Evolutionary conservation across 75 land plant genomes (phyloP), one percentile per base, ranked within the genome.

Genomic region (Chamaecyparis obtusa): DNA sequence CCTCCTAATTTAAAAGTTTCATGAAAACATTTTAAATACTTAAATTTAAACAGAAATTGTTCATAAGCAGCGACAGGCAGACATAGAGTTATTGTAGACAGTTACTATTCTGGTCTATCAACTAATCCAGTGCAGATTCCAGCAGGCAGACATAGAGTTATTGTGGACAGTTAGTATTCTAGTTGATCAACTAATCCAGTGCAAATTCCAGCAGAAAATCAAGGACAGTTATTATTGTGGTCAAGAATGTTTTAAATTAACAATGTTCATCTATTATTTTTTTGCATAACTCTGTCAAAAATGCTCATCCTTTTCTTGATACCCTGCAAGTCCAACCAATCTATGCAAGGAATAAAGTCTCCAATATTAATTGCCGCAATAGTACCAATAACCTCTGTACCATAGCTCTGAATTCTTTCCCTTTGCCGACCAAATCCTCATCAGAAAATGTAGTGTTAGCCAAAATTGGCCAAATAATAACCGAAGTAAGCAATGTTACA

Each of bases 321-420:
- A 7, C 90, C 89, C 60, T 93, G 89, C 21, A 87, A 90, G 86
- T 91, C 94, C n/a, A 90, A 9, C 90, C 91, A 89, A 4, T 85
- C 54, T 41, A 93, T 80, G 85, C 85, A 90, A 5, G 94, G 95
- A 33, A 94, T 32, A 43, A 91, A 93, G 84, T 94, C 95, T 2
- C 89, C 93, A 27, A 91, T 80, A 74, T 92, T 93, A 84, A 94
- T 90, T 27, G 93, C 91, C 1, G 93, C 95, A 24, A 37, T 79
- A 1, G 89, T 21, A 2, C 77, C 48, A 72, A 71, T 30, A 30
- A 60, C 87, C 76, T 91, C 92, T 55, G 78, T 2, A 91, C 78
- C 24, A 89, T 84, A 44, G 60, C 85, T 6, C 86, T 82, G 57
- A 91, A 87, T 37, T 37, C 43, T 14, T 76, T 37, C 14, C 88